Base-by-base conservation (phyloP, 2,329 filamentous ascomycete species). In the Microcyclospora pomicola region DNA sequence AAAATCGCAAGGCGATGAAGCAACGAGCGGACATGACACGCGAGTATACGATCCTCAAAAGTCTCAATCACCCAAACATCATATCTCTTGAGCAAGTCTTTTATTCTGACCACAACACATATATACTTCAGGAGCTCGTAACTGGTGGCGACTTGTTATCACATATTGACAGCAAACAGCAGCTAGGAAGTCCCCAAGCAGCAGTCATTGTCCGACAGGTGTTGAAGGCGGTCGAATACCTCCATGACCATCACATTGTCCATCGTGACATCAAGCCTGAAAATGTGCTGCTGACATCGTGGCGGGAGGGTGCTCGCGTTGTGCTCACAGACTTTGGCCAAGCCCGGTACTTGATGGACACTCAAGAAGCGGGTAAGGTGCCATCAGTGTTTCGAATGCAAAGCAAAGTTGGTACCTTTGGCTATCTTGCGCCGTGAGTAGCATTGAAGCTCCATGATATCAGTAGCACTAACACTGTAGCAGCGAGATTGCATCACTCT, bases 251-350 rank as follows among this genome's bases (percentile, higher is more conserved):
- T 6, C 58, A 65, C 31, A 69, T 78, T 32, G 72, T 72, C 4
- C 75, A 79, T 51, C 63, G 75, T 27, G 75, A 79, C 48, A 61
- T 78, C 35, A 79, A 78, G 48, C 73, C 73, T 0, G 74, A 78
- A 37, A 78, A 78, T 46, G 68, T 78, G 7, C 61, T 79, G 24
- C 65, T 78, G 63, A 70, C 69, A 1, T 72, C 69, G 1, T 60
- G 68, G 36, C 58, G 61, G 11, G 57, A 60, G 32, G 66, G 67
- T 2, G 63, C 64, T 15, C 64, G 75, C 15, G 60, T 77, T 6
- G 62, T 78, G 1, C 59, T 79, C 31, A 73, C 72, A 1, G 75
- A 78, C 50, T 79, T 79, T 49, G 74, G 74, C 7, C 67, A 68
- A 45, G 67, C 73, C 2, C 64, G 65, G 30, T 24, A 24, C 7